phyloP scores from a whole-genome alignment of 495 filamentous ascomycete species.

The Penicillium manginii region DNA sequence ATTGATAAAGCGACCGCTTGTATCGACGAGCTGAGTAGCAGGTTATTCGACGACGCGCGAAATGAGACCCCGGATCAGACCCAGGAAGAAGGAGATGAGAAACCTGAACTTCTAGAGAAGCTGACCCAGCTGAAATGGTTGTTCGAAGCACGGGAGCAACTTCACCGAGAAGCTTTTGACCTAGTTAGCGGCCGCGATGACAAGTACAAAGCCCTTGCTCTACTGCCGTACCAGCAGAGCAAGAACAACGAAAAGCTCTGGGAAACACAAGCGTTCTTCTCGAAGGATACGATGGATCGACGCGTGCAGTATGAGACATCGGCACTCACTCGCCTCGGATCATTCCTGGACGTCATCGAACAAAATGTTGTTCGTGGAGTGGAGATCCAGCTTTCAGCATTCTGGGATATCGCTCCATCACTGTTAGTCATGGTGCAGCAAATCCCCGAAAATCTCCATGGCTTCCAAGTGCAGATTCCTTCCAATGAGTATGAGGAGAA shows the following conservation, averaged over 20 bases:
- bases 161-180: conserved; percentile 83
- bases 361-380: conserved; percentile 84
- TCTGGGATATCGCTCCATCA: conserved; percentile 95
- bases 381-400: conserved; percentile 86
- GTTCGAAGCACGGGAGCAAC: conserved; percentile 86
- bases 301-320: conserved; percentile 65
- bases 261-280: conserved; percentile 80
- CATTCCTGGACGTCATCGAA: conserved; percentile 82
- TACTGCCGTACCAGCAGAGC: conserved; percentile 76
- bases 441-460: conserved; percentile 63
- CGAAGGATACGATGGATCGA: conserved; percentile 72
- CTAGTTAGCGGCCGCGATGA: conserved; percentile 82
- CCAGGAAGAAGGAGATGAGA: conserved; percentile 93
- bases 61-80: conserved; percentile 75
- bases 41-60: conserved; percentile 74
- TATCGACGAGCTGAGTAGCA: conserved; percentile 70
- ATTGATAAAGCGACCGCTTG: conserved; percentile 65
- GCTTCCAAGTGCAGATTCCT: conserved; percentile 71
- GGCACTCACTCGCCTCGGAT: conserved; percentile 68
- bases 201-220: conserved; percentile 78
- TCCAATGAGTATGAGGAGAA: conserved; percentile 81
- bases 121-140: conserved; percentile 96
- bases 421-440: conserved; percentile 76
- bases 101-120: conserved; percentile 91
- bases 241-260: conserved; percentile 72